Evolutionary conservation across 2,329 filamentous ascomycete species (phyloP), one percentile per base, ranked within the genome.

Genomic region (Furcasterigmium furcatum): DNA sequence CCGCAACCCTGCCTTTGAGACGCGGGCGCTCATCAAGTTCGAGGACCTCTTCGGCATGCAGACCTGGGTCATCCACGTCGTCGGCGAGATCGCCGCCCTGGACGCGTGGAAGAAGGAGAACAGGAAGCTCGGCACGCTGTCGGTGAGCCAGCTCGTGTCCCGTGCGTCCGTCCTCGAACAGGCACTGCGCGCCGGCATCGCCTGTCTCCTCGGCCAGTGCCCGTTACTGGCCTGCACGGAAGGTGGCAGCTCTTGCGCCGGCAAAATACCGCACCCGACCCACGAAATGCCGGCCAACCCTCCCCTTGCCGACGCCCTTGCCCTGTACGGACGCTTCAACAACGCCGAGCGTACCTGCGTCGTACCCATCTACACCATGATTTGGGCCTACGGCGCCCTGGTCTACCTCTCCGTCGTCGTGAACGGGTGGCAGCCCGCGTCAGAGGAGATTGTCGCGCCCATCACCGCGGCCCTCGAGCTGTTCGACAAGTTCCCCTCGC

Each of bases 61-160:
- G 38, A 84, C 82, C 57, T 80, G 77, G 76, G 72, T 73, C 1
- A 52, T 84, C 38, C 61, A 76, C 38, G 63, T 72, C n/a, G 70
- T 85, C 36, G 74, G 72, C 12, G 71, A 79, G 18, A 73, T 80
- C 39, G 66, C 79, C 13, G 58, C 68, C 1, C 65, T 85, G 7
- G 71, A 79, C 43, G 67, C 72, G 2, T 81, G 76, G 73, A 84
- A 82, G 60, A 72, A 72, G 52, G 60, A 70, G 19, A 68, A 68
- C 49, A 70, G 65, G 40, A 57, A 58, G 39, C 52, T 58, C 5
- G 72, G 73, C 5, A 67, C 65, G 0, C 61, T 82, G 2, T 73
- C 73, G 10, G 61, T 69, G 43, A 55, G 60, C 4, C 68, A 77
- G 45, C 64, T 81, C 5, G 61, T 76, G 9, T 55, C 60, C 22